Evolutionary conservation across 75 land plant genomes (phyloP).

Genomic region (Cryptomeria japonica): DNA sequence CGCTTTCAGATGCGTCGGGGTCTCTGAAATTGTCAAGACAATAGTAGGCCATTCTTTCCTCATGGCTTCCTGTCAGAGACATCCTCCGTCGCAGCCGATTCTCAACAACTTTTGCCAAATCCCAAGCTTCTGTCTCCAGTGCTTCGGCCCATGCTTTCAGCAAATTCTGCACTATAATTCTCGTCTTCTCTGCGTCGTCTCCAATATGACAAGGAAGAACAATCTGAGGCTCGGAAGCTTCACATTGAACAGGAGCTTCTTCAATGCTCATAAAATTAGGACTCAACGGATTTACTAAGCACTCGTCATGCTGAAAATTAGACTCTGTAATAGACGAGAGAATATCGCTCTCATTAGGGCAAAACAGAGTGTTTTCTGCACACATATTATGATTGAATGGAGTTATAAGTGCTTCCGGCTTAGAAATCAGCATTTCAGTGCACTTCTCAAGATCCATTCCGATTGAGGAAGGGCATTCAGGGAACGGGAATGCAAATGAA

Average conservation of each 20-base stretch:
- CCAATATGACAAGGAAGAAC: not conserved
- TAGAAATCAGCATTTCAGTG: not conserved
- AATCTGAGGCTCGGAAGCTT: not conserved
- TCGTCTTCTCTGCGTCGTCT: not conserved
- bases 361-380: not conserved
- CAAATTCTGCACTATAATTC: not conserved
- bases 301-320: not conserved
- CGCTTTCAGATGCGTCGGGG: not conserved
- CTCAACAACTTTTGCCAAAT: not conserved
- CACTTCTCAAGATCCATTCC: not conserved
- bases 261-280: not conserved
- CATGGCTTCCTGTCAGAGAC: not conserved
- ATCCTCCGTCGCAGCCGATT: not conserved
- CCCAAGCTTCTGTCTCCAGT: not conserved
- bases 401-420: not conserved
- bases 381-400: not conserved
- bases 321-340: not conserved
- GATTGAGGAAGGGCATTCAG: not conserved
- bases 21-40: not conserved
- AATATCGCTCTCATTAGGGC: not conserved
- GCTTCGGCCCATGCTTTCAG: not conserved
- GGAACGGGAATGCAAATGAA: not conserved
- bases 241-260: not conserved
- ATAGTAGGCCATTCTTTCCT: not conserved
- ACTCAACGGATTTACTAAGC: not conserved